These are phyloP conservation scores for Aspergillus saccharolyticus DNA, from an alignment of 495 filamentous ascomycete genomes.

Conservation along the genomic window DNA sequence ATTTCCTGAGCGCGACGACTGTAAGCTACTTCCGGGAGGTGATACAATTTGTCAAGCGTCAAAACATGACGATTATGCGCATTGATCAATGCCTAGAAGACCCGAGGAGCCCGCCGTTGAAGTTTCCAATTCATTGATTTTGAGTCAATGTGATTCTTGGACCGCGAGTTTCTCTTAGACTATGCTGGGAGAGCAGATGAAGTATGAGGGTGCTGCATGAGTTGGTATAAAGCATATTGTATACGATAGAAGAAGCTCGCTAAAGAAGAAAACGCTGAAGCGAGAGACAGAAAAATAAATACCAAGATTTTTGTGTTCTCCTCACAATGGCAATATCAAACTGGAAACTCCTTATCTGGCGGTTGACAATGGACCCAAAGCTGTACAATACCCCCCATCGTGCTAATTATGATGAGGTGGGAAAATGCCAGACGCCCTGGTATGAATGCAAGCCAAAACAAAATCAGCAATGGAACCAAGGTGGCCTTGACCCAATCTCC, in stretches of 20 bases:
- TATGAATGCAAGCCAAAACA: neutral
- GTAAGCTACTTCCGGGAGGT: constrained; percentile 64
- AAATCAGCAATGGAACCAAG: too few relatives aligned
- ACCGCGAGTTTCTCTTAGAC: neutral
- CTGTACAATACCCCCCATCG: too few relatives aligned
- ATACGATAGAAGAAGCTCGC: neutral
- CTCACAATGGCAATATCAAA: neutral
- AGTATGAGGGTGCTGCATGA: neutral
- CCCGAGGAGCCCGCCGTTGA: constrained; percentile 43
- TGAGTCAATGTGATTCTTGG: too few relatives aligned
- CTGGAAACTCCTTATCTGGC: neutral
- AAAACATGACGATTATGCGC: constrained; percentile 66
- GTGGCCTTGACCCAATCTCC: too few relatives aligned
- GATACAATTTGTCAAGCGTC: constrained; percentile 61
- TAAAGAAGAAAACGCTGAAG: neutral
- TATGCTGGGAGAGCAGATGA: neutral
- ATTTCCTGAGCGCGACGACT: constrained; percentile 66
- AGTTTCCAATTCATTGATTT: neutral
- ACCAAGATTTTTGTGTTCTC: neutral
- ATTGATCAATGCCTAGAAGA: constrained; percentile 78
- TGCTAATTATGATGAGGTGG: too few relatives aligned
- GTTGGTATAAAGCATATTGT: neutral
- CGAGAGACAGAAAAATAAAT: neutral
- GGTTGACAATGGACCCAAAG: too few relatives aligned
- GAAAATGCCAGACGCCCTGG: constrained; percentile 1